These are phyloP conservation scores for Lasiodiplodia sp. DNA, from an alignment of 2,329 filamentous ascomycete species.

Conservation along the genomic window DNA sequence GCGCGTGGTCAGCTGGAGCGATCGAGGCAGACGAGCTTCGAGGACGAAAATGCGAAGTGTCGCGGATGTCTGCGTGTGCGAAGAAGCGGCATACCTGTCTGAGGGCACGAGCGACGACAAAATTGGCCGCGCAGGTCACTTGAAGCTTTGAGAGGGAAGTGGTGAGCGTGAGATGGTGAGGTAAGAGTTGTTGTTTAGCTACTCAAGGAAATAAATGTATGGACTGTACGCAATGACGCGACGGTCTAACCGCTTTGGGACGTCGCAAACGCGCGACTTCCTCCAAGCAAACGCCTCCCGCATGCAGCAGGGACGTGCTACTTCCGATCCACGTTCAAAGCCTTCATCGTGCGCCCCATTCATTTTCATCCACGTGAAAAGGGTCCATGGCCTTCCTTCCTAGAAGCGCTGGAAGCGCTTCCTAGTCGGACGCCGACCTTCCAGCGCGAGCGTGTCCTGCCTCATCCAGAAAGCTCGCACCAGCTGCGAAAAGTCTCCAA, in stretches of 20 bases:
- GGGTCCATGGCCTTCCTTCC: neutral
- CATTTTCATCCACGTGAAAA: neutral
- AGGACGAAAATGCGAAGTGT: neutral
- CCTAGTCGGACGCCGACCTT: neutral
- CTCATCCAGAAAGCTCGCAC: neutral
- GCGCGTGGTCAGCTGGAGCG: neutral
- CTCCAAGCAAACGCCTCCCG: neutral
- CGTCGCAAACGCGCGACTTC: conserved; percentile 10
- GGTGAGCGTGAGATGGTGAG: neutral
- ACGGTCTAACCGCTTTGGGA: conserved; percentile 20
- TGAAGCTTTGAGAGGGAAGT: neutral
- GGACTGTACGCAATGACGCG: conserved; percentile 6
- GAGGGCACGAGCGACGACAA: neutral
- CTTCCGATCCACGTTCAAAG: neutral
- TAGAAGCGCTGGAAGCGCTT: no score
- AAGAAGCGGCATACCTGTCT: conserved; percentile 4
- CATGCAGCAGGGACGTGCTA: neutral
- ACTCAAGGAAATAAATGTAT: conserved; percentile 18
- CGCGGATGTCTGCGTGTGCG: neutral
- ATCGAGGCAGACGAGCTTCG: neutral
- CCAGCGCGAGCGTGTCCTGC: neutral
- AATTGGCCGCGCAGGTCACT: neutral
- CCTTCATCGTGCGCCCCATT: neutral
- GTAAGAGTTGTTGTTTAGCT: neutral
- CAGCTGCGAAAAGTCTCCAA: neutral